Percentiles rank a stretch among this genome's conserved stretches.
Conservation (phyloP, 306 rosid species). For the Inga leiocalycina region DNA sequence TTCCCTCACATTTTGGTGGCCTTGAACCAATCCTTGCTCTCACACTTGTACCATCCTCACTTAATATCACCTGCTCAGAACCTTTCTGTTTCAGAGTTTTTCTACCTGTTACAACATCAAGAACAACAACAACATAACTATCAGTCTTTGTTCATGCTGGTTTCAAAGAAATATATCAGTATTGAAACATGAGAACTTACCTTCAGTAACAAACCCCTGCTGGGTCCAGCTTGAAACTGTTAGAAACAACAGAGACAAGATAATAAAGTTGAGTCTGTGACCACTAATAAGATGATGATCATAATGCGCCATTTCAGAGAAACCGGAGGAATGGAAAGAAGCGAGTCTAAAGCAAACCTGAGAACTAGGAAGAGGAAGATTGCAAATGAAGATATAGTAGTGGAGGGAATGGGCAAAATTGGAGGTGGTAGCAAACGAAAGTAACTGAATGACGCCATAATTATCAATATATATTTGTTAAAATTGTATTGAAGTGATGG, state of each 20-base stretch:
- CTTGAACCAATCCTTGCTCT: slow-evolving; percentile 79
- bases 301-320: slow-evolving; percentile 41
- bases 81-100: slow-evolving; percentile 39
- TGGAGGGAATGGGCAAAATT: slow-evolving; percentile 21
- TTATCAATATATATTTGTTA: slow-evolving; percentile 8
- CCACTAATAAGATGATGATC: slow-evolving; percentile 26
- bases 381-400: slow-evolving; percentile 20
- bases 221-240: slow-evolving; percentile 57
- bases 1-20: slow-evolving; percentile 89
- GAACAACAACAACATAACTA: neutral
- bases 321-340: neutral
- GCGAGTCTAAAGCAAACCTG: neutral
- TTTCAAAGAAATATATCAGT: neutral
- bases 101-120: slow-evolving; percentile 60
- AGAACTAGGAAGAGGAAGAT: slow-evolving; percentile 2
- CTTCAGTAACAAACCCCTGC: slow-evolving; percentile 61
- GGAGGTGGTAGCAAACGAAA: slow-evolving; percentile 1
- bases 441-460: slow-evolving; percentile 41
- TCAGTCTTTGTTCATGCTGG: neutral
- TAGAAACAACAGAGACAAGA: slow-evolving; percentile 51
- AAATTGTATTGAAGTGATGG: slow-evolving; percentile 59
- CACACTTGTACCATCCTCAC: slow-evolving; percentile 49
- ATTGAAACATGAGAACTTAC: slow-evolving; percentile 40
- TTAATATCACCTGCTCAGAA: slow-evolving; percentile 39
- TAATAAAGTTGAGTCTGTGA: slow-evolving; percentile 34